Evolutionary conservation across 2,329 filamentous ascomycete genomes (phyloP).

Genomic region (Acrodontium crateriforme): DNA sequence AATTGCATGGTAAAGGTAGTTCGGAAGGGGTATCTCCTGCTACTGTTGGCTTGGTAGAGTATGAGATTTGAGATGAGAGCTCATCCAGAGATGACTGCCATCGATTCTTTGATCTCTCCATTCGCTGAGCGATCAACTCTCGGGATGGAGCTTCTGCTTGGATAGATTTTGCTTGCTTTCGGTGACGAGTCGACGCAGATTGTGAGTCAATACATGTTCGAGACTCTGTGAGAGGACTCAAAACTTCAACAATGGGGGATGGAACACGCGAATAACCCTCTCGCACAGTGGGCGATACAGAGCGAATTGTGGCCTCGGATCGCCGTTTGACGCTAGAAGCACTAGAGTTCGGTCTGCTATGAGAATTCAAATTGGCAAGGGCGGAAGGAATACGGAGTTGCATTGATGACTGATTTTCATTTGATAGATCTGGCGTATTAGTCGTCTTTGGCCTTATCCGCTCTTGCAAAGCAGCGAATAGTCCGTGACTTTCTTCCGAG

Average conservation of each 20-base stretch:
- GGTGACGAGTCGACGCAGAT: not conserved
- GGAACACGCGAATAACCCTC: conserved; percentile 8
- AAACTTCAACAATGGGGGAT: conserved; percentile 15
- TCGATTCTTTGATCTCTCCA: conserved; percentile 25
- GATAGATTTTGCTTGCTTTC: not conserved
- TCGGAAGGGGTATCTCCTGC: conserved; percentile 20
- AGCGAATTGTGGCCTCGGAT: conserved; percentile 12
- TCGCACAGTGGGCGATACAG: conserved; percentile 14
- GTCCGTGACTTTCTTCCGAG: conserved; percentile 41
- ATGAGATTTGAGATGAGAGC: conserved; percentile 17
- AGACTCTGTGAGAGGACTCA: no score
- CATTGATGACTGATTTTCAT: no score
- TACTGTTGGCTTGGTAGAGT: conserved; percentile 13
- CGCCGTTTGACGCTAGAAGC: conserved; percentile 3
- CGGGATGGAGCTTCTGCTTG: conserved; percentile 20
- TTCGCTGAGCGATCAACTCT: conserved; percentile 26
- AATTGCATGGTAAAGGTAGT: conserved; percentile 13
- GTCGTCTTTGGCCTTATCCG: conserved; percentile 38
- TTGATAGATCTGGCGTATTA: no score
- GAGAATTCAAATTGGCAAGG: conserved; percentile 11
- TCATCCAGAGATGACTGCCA: conserved; percentile 30
- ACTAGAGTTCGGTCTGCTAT: no score
- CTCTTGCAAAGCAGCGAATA: conserved; percentile 46
- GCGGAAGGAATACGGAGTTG: conserved; percentile 3
- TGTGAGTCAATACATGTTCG: no score